Base-by-base conservation (phyloP, 1,139 yeast genomes). In the Kurtzmaniella quercitrusa region DNA sequence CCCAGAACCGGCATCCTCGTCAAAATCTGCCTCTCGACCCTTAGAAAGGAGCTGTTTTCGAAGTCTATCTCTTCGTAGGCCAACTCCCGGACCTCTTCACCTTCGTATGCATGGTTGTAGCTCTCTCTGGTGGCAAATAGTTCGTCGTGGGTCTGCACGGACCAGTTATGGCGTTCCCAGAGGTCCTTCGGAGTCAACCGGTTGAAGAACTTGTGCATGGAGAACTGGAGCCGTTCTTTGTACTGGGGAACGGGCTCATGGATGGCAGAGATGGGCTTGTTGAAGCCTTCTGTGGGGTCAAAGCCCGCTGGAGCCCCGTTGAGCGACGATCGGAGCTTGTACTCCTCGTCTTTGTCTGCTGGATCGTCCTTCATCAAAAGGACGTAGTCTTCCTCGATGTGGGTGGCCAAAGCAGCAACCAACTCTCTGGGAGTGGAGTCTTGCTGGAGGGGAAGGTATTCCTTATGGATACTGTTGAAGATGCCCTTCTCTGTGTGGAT, bases 231-330 rank as follows among this genome's bases (percentile, higher is more conserved):
- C 31, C 71, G 55, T 3, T 55, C 46, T 36, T 54, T 45, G 47
- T 72, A 72, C 46, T 70, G 73, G 6, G 77, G 77, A 1, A 71
- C 77, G 1, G 73, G 74, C 3, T 48, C 55, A 45, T 72, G 77
- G 41, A 71, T 69, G 41, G 51, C 54, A 1, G 75, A 70, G 2
- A 72, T 59, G 2, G 73, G 70, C 49, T 64, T 54, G 50, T 68
- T 59, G 47, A 59, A 62, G 39, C 59, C 55, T 3, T 50, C 51
- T 9, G 65, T 56, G 3, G 77, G 76, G 48, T 69, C 75, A 50
- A 71, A 70, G 2, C 76, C 76, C 3, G 71, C 66, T 2, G 76
- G 74, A 39, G 68, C 69, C 6, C 74, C 75, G 11, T 66, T 66
- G 10, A 68, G 55, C 11, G 63, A 51, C 2, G 72, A 70, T 37